A percentile compares a stretch with the other conserved stretches of the same genome.
These are phyloP conservation scores for Exserohilum rostratum DNA, from an alignment of 2,329 filamentous ascomycete species.

Conservation along the genomic window DNA sequence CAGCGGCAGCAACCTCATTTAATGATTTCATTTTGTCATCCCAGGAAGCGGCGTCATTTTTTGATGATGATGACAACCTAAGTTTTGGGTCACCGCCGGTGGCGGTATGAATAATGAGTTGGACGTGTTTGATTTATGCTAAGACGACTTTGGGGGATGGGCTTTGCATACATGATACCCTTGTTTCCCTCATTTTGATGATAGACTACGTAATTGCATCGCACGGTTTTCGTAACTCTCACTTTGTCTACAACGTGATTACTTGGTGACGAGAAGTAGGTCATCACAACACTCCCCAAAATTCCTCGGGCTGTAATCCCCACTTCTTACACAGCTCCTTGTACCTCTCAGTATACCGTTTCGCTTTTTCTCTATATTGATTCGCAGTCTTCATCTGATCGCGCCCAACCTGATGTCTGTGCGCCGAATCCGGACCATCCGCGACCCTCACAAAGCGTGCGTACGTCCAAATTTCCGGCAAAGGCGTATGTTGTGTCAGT, in stretches of 20 bases:
- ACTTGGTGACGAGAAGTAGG: background rate
- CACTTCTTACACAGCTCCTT: slow-evolving; percentile 46
- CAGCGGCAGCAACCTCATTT: background rate
- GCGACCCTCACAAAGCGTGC: slow-evolving; percentile 51
- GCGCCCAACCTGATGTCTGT: slow-evolving; percentile 51
- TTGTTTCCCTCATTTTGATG: background rate
- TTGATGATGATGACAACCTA: slow-evolving; percentile 32
- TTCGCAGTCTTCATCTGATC: slow-evolving; percentile 52
- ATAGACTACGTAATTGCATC: background rate
- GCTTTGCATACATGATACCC: background rate
- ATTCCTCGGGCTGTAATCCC: slow-evolving; percentile 38
- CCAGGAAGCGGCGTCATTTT: slow-evolving; percentile 35
- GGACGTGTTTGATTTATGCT: background rate
- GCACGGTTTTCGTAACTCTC: background rate
- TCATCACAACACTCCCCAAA: slow-evolving; percentile 35
- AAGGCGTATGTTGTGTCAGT: slow-evolving; percentile 51
- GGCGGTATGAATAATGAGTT: slow-evolving; percentile 15
- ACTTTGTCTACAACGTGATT: background rate
- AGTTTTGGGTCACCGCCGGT: slow-evolving; percentile 31
- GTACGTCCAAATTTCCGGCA: slow-evolving; percentile 54
- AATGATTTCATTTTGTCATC: slow-evolving; percentile 34
- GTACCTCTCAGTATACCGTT: slow-evolving; percentile 44
- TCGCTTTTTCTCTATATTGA: slow-evolving; percentile 42
- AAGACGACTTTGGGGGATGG: background rate
- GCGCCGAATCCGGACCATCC: slow-evolving; percentile 52